phyloP scores from a whole-genome alignment of 1,139 yeast genomes.

The Torulaspora pretoriensis region DNA sequence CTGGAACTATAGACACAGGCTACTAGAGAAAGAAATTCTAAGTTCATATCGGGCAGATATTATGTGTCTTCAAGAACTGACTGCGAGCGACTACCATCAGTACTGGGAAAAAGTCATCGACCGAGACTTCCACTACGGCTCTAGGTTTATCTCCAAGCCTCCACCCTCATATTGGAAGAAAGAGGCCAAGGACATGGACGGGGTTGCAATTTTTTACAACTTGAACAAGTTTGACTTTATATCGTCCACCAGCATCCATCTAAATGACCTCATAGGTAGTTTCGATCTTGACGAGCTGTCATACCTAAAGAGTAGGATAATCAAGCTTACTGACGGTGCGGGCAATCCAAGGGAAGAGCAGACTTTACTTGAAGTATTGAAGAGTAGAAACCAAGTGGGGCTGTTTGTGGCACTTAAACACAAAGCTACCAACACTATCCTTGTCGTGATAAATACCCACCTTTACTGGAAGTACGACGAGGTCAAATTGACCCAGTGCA shows the following conservation, averaged over 20 bases:
- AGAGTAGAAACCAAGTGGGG: constrained; percentile 53
- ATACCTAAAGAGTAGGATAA: constrained; percentile 37
- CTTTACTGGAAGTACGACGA: constrained; percentile 58
- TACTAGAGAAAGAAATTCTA: constrained; percentile 42
- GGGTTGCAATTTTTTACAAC: constrained; percentile 53
- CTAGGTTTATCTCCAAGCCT: constrained; percentile 47
- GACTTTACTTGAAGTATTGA: constrained; percentile 35
- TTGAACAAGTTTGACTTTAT: constrained; percentile 44
- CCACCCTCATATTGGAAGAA: constrained; percentile 50
- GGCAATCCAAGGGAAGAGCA: constrained; percentile 27
- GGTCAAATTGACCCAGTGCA: constrained; percentile 53
- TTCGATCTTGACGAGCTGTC: constrained; percentile 40
- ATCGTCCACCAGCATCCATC: constrained; percentile 42
- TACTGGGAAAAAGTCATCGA: constrained; percentile 41
- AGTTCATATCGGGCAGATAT: constrained; percentile 46
- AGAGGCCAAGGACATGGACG: constrained; percentile 48
- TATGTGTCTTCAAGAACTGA: constrained; percentile 62
- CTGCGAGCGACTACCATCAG: constrained; percentile 42
- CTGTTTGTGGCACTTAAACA: constrained; percentile 47
- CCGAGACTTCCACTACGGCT: constrained; percentile 38
- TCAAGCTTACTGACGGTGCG: constrained; percentile 32
- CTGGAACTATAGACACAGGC: constrained; percentile 48
- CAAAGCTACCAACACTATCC: constrained; percentile 37
- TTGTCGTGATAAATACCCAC: constrained; percentile 54
- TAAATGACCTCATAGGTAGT: constrained; percentile 41